phyloP scores from a whole-genome alignment of 1,284 basidiomycete species.

The Moesziomyces globuligerus region DNA sequence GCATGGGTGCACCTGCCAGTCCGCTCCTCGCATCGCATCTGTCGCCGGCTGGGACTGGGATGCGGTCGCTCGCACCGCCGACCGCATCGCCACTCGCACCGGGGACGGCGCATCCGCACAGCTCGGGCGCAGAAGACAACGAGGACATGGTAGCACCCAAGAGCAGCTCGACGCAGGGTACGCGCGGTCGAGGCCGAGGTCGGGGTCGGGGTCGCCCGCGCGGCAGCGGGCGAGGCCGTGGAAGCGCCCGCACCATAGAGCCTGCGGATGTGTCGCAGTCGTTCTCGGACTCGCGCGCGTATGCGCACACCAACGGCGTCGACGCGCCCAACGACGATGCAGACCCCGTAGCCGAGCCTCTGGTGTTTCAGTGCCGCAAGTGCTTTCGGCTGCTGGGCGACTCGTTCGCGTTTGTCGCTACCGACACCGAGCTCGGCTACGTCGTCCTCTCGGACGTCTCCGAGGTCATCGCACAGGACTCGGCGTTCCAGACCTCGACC shows the following conservation, averaged over 20 bases:
- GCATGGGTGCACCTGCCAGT: not conserved
- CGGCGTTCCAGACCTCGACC: constrained; percentile 27
- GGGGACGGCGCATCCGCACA: not conserved
- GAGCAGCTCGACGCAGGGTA: constrained; percentile 3
- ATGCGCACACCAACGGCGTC: constrained; percentile 1
- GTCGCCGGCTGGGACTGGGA: too few species aligned
- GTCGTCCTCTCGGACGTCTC: constrained; percentile 45
- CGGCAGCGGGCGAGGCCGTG: constrained; percentile 15
- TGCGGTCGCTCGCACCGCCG: constrained; percentile 1
- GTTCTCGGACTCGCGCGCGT: not conserved
- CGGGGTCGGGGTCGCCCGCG: constrained; percentile 8
- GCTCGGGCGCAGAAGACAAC: constrained; percentile 27
- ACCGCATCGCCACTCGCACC: not conserved
- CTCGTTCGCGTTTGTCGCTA: constrained; percentile 42
- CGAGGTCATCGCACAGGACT: constrained; percentile 31
- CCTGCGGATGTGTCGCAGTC: not conserved
- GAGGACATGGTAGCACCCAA: constrained; percentile 30
- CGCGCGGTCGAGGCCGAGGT: constrained; percentile 5
- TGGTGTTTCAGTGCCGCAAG: constrained; percentile 48
- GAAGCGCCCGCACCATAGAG: not conserved
- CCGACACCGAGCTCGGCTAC: constrained; percentile 45
- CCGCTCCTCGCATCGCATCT: constrained; percentile 9
- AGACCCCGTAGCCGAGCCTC: constrained; percentile 17
- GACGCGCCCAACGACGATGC: constrained; percentile 4
- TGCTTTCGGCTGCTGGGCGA: constrained; percentile 51